phyloP scores from a whole-genome alignment of 805 yeast genomes.

The Jamesozyma spencerorum region DNA sequence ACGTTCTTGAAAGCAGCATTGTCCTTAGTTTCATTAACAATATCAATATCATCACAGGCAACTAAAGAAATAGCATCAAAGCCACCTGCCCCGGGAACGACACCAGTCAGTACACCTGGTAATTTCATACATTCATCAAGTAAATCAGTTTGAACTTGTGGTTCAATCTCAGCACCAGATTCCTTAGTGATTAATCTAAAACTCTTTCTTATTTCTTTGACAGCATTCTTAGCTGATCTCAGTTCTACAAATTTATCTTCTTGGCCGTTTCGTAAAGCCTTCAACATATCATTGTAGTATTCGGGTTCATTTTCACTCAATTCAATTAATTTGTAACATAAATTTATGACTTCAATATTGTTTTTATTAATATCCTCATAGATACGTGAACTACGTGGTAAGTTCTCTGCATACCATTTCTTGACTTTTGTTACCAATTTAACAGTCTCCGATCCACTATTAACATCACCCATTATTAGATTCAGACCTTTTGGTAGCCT shows the following conservation, averaged over 20 bases:
- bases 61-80: constrained; percentile 82
- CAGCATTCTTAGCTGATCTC: constrained; percentile 32
- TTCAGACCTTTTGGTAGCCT: constrained; percentile 59
- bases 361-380: constrained; percentile 50
- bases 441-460: constrained; percentile 91
- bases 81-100: constrained; percentile 98
- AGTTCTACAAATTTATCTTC: constrained; percentile 19
- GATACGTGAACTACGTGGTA: constrained; percentile 40
- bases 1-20: constrained; percentile 37
- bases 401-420: constrained; percentile 52
- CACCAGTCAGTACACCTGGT: constrained; percentile 84
- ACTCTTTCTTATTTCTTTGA: constrained; percentile 43
- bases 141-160: constrained; percentile 60
- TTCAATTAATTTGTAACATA: constrained; percentile 35
- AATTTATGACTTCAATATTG: constrained; percentile 47
- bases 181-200: constrained; percentile 52
- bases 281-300: constrained; percentile 29
- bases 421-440: constrained; percentile 71
- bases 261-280: constrained; percentile 8
- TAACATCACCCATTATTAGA: constrained; percentile 85
- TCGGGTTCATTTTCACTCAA: constrained; percentile 27
- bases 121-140: constrained; percentile 49
- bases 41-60: constrained; percentile 39
- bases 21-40: constrained; percentile 22
- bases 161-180: constrained; percentile 86